Percentiles rank a stretch among this genome's conserved stretches.
Evolutionary conservation across 495 filamentous ascomycete genomes (phyloP).

Genomic region (Clohesyomyces aquaticus): DNA sequence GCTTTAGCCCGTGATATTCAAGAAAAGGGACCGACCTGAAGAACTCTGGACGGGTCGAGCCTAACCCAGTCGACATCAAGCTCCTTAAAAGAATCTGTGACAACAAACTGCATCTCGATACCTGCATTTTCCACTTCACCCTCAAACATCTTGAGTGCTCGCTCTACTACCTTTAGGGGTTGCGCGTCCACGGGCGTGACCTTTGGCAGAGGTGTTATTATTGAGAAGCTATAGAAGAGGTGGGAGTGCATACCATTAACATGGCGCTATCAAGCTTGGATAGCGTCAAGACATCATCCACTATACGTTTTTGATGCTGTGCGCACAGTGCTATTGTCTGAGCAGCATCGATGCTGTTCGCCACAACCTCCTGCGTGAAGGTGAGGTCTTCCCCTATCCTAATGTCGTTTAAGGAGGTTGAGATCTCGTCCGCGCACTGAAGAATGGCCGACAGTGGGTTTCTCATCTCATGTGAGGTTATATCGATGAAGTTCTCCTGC

Average conservation of each 20-base stretch:
- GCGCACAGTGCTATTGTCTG: constrained; percentile 77
- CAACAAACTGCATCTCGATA: constrained; percentile 65
- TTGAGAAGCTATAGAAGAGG: no score
- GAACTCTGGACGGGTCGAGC: constrained; percentile 70
- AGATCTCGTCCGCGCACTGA: constrained; percentile 80
- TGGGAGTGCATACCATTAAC: constrained; percentile 50
- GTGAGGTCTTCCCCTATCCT: constrained; percentile 32
- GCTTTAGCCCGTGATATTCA: not conserved
- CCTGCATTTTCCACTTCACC: constrained; percentile 69
- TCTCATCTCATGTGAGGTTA: constrained; percentile 84
- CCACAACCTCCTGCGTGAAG: constrained; percentile 52
- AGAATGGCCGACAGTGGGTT: constrained; percentile 82
- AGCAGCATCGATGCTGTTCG: constrained; percentile 68
- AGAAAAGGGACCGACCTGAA: constrained; percentile 54
- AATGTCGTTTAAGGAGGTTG: constrained; percentile 55
- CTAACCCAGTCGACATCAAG: constrained; percentile 67
- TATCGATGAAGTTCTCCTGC: constrained; percentile 82
- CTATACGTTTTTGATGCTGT: constrained; percentile 77
- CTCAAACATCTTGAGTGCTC: constrained; percentile 73
- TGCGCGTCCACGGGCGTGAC: constrained; percentile 68
- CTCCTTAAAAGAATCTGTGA: constrained; percentile 60
- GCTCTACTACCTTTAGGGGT: constrained; percentile 67
- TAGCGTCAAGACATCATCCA: constrained; percentile 77
- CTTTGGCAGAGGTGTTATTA: not conserved
- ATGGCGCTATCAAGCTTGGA: constrained; percentile 82